phyloP scores from a whole-genome alignment of 352 stramenopile genomes.

The Aphanomyces stellatus region DNA sequence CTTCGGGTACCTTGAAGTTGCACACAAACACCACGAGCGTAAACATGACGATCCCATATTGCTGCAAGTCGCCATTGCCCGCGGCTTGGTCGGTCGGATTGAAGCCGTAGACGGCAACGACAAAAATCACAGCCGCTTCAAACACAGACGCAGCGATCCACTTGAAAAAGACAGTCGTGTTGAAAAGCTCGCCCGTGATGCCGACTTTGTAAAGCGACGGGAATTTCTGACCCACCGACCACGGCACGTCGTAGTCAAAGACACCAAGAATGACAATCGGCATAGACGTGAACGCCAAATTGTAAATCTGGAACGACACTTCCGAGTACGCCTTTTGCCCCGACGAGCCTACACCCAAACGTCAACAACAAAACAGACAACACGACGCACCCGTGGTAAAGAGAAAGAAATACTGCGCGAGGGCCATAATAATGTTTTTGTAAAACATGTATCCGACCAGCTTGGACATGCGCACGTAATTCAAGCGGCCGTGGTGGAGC shows the following conservation, averaged over 20 bases:
- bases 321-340: conserved; percentile 81
- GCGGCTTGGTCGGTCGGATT: conserved; percentile 61
- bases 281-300: conserved; percentile 61
- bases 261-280: conserved; percentile 63
- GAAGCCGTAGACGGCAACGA: conserved; percentile 62
- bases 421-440: conserved; percentile 85
- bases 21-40: conserved; percentile 89
- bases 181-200: conserved; percentile 69
- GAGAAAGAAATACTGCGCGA: conserved; percentile 71
- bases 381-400: conserved; percentile 69
- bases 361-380: neutral
- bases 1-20: conserved; percentile 79
- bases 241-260: conserved; percentile 73
- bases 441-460: conserved; percentile 92
- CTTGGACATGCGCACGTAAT: conserved; percentile 85
- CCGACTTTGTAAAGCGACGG: conserved; percentile 70
- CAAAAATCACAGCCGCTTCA: conserved; percentile 55
- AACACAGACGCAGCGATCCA: conserved; percentile 77
- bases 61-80: conserved; percentile 83
- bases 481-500: conserved; percentile 87
- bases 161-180: conserved; percentile 75
- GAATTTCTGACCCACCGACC: conserved; percentile 45
- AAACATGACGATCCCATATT: conserved; percentile 90
- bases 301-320: conserved; percentile 74
- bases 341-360: conserved; percentile 39